Conservation (phyloP, 805 yeast genomes). For the Starmerella riodocensis region DNA sequence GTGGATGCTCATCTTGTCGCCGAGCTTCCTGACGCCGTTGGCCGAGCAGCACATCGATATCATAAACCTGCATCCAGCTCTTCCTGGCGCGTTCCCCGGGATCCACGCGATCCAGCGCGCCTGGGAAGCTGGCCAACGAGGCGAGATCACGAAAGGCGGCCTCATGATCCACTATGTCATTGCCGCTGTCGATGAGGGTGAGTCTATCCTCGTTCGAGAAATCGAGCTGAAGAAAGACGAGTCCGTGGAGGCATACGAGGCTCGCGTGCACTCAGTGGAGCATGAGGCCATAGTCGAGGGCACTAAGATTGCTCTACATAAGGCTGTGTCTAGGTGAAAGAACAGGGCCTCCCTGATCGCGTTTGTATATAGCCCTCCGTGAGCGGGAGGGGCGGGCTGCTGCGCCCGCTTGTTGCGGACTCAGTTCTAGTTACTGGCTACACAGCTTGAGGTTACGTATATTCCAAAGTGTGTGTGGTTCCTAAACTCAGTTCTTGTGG, state of each 20-base stretch:
- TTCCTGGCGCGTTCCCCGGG: slow-evolving; percentile 95
- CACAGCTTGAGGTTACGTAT: background rate
- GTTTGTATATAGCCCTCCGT: too few species aligned
- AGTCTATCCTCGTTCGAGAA: slow-evolving; percentile 74
- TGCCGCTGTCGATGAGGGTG: slow-evolving; percentile 87
- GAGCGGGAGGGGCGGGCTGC: too few species aligned
- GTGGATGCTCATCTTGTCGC: slow-evolving; percentile 88
- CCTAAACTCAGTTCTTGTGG: background rate
- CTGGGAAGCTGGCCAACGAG: slow-evolving; percentile 86
- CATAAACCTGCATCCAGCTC: slow-evolving; percentile 90
- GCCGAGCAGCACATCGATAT: slow-evolving; percentile 53
- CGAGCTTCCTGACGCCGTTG: slow-evolving; percentile 56
- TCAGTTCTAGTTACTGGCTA: too few species aligned
- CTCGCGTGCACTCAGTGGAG: slow-evolving; percentile 68
- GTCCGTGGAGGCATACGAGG: slow-evolving; percentile 64
- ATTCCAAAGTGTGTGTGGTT: background rate
- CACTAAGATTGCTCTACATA: slow-evolving; percentile 45
- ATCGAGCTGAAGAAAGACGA: slow-evolving; percentile 60
- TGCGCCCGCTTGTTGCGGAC: too few species aligned
- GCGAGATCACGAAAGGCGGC: slow-evolving; percentile 65
- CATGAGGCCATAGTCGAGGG: slow-evolving; percentile 93
- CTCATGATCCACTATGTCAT: slow-evolving; percentile 97
- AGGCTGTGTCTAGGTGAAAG: too few species aligned
- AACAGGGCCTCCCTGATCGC: too few species aligned
- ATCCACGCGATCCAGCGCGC: slow-evolving; percentile 95